Evolutionary conservation across 1,139 yeast genomes (phyloP), one percentile per base, ranked within the genome.

Genomic region (Insectozyma bohioensis): DNA sequence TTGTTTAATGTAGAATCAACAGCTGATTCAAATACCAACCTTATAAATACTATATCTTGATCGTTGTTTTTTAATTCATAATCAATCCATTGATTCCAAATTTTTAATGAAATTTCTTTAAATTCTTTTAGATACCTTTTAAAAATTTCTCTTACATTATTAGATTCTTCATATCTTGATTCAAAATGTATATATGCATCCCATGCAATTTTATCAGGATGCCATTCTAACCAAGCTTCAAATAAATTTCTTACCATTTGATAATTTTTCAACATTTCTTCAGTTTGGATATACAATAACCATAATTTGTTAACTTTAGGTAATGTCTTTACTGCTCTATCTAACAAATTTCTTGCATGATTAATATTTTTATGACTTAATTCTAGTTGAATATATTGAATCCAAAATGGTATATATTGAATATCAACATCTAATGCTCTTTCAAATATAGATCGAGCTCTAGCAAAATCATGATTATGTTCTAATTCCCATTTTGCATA

Each of bases 401-500:
- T 72, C 97, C 98, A 92, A 37, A 92, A 61, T 7, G 95, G 92
- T 1, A 90, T 78, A 51, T 76, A 75, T 42, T 82, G 76, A 3
- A 78, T 68, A 50, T 86, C 83, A 4, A 86, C 88, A 37, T 80
- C 85, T 24, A 92, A 54, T 0, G 96, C 95, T 33, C 98, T 67
- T 56, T 92, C 98, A 58, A 83, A 85, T 9, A 92, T 70, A 0
- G 96, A 86, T 36, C 97, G 63, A 0, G 95, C 95, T 20, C 85
- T 58, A 7, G 70, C 67, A 47, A 75, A 70, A 51, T 92, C 96
- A 39, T 78, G 81, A 48, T 67, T 67, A 35, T 86, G 90, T 5
- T 83, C 85, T 10, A 80, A 57, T 54, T 92, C 98, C 78, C 92
- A 87, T 40, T 74, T 77, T 1, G 97, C 97, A 55, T 92, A 92